phyloP scores from a whole-genome alignment of 2,329 filamentous ascomycete species.

The Cladosporium sp. region DNA sequence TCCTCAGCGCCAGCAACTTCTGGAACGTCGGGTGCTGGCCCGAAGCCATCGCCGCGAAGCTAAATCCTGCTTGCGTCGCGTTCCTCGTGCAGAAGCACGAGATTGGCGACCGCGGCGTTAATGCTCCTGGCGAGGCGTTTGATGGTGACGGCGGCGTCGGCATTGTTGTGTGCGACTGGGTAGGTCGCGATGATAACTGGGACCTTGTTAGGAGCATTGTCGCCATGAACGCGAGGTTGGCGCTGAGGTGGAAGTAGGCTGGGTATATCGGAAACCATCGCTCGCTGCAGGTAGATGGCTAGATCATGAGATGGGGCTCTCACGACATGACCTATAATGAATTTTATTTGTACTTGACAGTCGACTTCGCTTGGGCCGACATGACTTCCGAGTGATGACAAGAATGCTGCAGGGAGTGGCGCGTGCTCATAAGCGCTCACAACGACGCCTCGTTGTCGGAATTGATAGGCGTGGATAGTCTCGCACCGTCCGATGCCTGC shows the following conservation, averaged over 20 bases:
- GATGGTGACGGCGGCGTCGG: conserved; percentile 67
- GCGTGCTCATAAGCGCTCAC: no score
- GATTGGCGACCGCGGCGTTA: conserved; percentile 32
- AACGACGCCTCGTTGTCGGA: no score
- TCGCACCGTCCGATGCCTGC: no score
- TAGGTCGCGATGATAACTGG: conserved; percentile 85
- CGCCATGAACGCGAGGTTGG: conserved; percentile 68
- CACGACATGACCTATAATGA: background rate
- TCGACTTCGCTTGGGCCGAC: background rate
- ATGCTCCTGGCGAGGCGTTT: conserved; percentile 30
- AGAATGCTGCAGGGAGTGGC: no score
- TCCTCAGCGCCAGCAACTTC: conserved; percentile 88
- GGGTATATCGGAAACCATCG: background rate
- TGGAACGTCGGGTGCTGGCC: conserved; percentile 93
- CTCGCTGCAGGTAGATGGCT: background rate
- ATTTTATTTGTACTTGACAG: background rate
- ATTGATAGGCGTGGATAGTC: no score
- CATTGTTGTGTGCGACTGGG: conserved; percentile 91
- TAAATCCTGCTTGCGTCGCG: conserved; percentile 74
- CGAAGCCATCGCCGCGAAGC: conserved; percentile 80
- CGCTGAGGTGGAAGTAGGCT: conserved; percentile 26
- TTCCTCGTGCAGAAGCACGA: conserved; percentile 58
- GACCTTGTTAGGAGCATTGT: conserved; percentile 84
- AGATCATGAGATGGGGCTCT: background rate
- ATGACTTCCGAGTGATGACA: no score